Evolutionary conservation across 2,329 filamentous ascomycete genomes (phyloP).

Genomic region (Alternaria rosae): DNA sequence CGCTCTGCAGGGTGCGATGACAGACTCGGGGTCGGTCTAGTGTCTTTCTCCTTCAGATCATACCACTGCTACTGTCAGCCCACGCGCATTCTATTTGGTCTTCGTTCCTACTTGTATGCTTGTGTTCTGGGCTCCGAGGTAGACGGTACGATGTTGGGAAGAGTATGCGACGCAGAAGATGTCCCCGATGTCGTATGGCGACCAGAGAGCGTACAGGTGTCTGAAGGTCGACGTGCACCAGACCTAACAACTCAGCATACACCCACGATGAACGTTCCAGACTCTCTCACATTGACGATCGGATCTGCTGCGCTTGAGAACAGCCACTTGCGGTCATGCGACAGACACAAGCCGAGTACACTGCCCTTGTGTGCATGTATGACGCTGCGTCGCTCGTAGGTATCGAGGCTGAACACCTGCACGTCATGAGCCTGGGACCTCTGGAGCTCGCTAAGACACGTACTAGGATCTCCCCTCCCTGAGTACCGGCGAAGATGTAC

Average conservation of each 20-base stretch:
- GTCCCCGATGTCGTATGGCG: conserved; percentile 91
- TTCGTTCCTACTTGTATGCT: conserved; percentile 65
- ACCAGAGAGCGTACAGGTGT: conserved; percentile 88
- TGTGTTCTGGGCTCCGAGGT: conserved; percentile 92
- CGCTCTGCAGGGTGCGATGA: conserved; percentile 76
- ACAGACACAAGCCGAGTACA: conserved; percentile 84
- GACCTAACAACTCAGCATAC: conserved; percentile 56
- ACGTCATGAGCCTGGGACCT: conserved; percentile 19
- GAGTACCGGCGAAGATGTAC: conserved; percentile 89
- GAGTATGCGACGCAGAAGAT: conserved; percentile 96
- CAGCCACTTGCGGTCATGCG: conserved; percentile 74
- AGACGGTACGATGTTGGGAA: conserved; percentile 77
- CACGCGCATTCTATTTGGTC: background rate
- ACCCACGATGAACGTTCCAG: too few species aligned
- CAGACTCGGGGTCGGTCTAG: conserved; percentile 67
- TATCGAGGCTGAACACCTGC: conserved; percentile 82
- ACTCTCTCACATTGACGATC: conserved; percentile 74
- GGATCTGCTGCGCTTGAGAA: conserved; percentile 95
- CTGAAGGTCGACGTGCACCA: conserved; percentile 83
- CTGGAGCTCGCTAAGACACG: conserved; percentile 23
- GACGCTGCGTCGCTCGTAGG: conserved; percentile 79
- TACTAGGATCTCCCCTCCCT: conserved; percentile 88
- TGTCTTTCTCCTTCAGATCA: conserved; percentile 69
- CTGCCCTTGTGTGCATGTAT: conserved; percentile 92
- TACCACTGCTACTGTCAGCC: conserved; percentile 69